phyloP scores from a whole-genome alignment of 768 basidiomycete genomes.

The Candolleomyces eurysporus region DNA sequence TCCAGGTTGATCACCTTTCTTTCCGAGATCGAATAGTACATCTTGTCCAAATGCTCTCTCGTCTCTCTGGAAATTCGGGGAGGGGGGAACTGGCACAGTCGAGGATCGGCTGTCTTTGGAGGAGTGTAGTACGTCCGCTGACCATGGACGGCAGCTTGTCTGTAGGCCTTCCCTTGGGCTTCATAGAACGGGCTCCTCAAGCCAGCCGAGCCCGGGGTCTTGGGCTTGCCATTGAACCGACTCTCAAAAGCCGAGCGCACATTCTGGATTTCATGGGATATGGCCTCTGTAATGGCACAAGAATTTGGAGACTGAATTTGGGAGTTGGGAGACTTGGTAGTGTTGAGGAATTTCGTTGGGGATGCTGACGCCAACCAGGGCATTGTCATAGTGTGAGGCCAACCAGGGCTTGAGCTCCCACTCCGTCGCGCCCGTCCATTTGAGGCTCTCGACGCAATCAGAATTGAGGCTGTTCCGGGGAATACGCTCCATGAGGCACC shows the following conservation, averaged over 20 bases:
- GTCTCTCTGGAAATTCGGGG: not conserved
- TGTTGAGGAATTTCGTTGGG: constrained; percentile 4
- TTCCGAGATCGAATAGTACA: not conserved
- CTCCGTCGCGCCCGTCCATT: not conserved
- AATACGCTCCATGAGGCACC: not conserved
- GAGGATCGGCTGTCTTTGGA: constrained; percentile 4
- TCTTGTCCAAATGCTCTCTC: not conserved
- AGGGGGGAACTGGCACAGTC: constrained; percentile 3
- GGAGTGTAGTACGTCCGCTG: not conserved
- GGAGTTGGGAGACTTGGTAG: not conserved
- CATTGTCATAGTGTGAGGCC: constrained; percentile 8
- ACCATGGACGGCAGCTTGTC: not conserved
- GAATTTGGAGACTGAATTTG: not conserved
- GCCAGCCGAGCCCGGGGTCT: not conserved
- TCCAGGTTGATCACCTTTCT: not conserved
- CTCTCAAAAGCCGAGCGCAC: constrained; percentile 6
- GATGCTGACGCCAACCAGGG: constrained; percentile 11
- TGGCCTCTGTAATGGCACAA: constrained; percentile 3
- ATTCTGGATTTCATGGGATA: not conserved
- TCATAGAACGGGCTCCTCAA: constrained; percentile 2
- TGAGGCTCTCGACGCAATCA: not conserved
- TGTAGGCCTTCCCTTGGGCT: not conserved
- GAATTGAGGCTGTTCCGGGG: constrained; percentile 1
- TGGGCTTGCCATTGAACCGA: not conserved
- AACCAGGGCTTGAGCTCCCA: constrained; percentile 9